These are phyloP conservation scores for Cladophialophora exuberans DNA, from an alignment of 2,329 filamentous ascomycete genomes.

Conservation along the genomic window DNA sequence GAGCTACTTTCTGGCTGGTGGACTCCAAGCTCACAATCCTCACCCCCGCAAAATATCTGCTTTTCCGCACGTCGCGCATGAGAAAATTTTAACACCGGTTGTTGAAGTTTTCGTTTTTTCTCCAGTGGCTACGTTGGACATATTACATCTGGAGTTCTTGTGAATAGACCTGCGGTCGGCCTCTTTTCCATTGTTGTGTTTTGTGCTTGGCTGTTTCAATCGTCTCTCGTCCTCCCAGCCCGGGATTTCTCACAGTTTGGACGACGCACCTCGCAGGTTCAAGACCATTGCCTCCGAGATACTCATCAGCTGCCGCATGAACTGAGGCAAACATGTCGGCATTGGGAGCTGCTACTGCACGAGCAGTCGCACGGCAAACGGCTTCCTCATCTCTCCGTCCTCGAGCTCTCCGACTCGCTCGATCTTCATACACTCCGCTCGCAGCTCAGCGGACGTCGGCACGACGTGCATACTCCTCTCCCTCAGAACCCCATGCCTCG, in stretches of 20 bases:
- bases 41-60: slow-evolving; percentile 28
- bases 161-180: slow-evolving; percentile 12
- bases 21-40: slow-evolving; percentile 3
- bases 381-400: slow-evolving; percentile 22
- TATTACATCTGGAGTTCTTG: slow-evolving; percentile 9
- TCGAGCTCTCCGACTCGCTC: slow-evolving; percentile 34
- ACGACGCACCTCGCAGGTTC: slow-evolving; percentile 2
- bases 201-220: neutral
- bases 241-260: neutral
- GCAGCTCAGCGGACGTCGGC: slow-evolving; percentile 16
- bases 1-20: slow-evolving; percentile 8
- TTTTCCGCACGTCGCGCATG: slow-evolving; percentile 10
- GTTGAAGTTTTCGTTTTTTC: slow-evolving; percentile 8
- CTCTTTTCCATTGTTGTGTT: slow-evolving; percentile 1
- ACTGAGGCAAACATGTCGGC: slow-evolving; percentile 28
- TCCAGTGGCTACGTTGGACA: slow-evolving; percentile 2
- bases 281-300: neutral
- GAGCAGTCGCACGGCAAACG: slow-evolving; percentile 32
- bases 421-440: slow-evolving; percentile 40
- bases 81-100: slow-evolving; percentile 25
- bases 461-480: slow-evolving; percentile 50
- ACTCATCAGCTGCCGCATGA: slow-evolving; percentile 34
- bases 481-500: slow-evolving; percentile 57
- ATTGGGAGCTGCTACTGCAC: slow-evolving; percentile 32
- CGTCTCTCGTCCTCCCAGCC: neutral